phyloP scores from a whole-genome alignment of 2,329 filamentous ascomycete genomes.

The Fulvia fulva region DNA sequence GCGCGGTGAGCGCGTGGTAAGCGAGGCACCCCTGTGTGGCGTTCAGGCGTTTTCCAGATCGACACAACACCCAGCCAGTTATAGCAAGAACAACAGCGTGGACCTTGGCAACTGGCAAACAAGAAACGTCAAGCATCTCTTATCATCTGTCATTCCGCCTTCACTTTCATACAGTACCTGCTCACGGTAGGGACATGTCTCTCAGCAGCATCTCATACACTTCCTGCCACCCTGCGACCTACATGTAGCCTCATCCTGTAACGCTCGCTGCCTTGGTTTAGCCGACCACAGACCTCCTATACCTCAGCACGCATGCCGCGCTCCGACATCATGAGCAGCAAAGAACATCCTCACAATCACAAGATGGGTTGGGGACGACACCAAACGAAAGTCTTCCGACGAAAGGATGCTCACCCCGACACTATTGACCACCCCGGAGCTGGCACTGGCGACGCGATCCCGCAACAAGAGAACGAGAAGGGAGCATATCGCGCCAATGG shows the following conservation, averaged over 20 bases:
- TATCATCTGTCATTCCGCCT: not conserved
- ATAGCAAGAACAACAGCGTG: not conserved
- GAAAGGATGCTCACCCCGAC: conserved; percentile 19
- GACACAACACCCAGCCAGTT: not conserved
- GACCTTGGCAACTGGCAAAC: not conserved
- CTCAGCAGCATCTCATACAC: not conserved
- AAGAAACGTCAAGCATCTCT: not conserved
- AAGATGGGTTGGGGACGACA: not conserved
- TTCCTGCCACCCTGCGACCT: not conserved
- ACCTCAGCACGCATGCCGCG: not conserved
- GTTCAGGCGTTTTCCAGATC: no score
- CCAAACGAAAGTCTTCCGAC: conserved; percentile 16
- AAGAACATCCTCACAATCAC: not conserved
- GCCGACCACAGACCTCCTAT: not conserved
- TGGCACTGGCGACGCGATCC: conserved; percentile 6
- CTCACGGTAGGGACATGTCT: not conserved
- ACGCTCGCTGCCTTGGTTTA: not conserved
- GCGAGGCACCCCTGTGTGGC: no score
- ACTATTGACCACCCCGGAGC: conserved; percentile 11
- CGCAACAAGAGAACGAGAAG: conserved; percentile 15
- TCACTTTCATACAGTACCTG: not conserved
- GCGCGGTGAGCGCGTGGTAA: no score
- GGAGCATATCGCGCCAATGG: conserved; percentile 3
- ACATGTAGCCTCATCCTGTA: not conserved
- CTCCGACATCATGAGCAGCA: conserved; percentile 6